Percentiles rank a stretch among this genome's conserved stretches.
Conservation (phyloP, 805 yeast species). For the Priceomyces medius region DNA sequence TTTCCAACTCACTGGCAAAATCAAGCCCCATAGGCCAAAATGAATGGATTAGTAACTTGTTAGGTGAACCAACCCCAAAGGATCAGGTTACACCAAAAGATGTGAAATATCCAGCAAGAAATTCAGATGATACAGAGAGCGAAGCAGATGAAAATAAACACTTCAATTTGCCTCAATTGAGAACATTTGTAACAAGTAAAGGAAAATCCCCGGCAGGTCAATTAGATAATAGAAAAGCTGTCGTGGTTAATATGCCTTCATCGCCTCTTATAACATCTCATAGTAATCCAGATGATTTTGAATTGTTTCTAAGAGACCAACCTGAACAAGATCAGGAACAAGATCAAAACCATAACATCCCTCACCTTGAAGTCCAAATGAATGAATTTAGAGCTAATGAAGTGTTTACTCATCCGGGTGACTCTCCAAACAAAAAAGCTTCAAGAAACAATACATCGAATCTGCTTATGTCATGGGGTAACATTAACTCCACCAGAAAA, state of each 20-base stretch:
- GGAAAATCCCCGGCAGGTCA: slow-evolving; percentile 20
- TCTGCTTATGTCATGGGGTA: slow-evolving; percentile 27
- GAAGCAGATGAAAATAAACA: slow-evolving; percentile 17
- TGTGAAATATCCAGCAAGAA: slow-evolving; percentile 6
- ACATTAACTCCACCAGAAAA: slow-evolving; percentile 8
- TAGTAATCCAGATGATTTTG: slow-evolving; percentile 14
- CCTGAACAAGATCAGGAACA: too few species aligned
- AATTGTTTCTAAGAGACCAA: slow-evolving; percentile 15
- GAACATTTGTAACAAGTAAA: slow-evolving; percentile 25
- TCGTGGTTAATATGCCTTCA: slow-evolving; percentile 38
- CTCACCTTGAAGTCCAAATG: not conserved
- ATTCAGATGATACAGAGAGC: slow-evolving; percentile 14
- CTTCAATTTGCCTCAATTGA: slow-evolving; percentile 29
- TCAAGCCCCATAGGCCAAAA: slow-evolving; percentile 35
- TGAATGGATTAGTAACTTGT: slow-evolving; percentile 46
- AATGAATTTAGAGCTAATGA: not conserved
- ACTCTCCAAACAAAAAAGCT: slow-evolving; percentile 36
- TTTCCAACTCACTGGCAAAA: slow-evolving; percentile 27
- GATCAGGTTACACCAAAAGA: slow-evolving; percentile 26
- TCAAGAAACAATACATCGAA: slow-evolving; percentile 36
- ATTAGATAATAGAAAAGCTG: slow-evolving; percentile 18
- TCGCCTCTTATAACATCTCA: slow-evolving; percentile 32
- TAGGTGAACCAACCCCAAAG: slow-evolving; percentile 41
- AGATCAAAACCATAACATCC: not conserved
- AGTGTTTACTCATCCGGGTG: not conserved